Conservation (phyloP, 495 filamentous ascomycete genomes). For the Xanthoparmelia taractica region DNA sequence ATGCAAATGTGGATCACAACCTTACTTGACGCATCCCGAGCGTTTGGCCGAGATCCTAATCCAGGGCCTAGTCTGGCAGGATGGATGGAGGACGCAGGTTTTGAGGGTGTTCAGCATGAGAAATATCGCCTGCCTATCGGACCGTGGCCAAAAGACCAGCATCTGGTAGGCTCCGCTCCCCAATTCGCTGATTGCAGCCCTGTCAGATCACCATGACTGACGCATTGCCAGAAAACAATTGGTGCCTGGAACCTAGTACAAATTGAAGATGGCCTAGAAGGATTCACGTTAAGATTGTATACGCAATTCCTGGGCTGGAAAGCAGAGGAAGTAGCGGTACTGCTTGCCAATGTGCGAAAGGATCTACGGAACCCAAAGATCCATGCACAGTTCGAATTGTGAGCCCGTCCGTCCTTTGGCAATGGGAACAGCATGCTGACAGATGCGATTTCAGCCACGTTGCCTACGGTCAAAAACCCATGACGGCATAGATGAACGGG, state of each 20-base stretch:
- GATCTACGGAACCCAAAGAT: slow-evolving; percentile 45
- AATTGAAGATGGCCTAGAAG: slow-evolving; percentile 38
- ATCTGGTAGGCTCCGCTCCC: slow-evolving; percentile 19
- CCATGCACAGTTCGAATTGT: slow-evolving; percentile 34
- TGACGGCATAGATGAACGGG: background rate
- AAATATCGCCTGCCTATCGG: slow-evolving; percentile 27
- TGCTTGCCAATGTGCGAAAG: slow-evolving; percentile 46
- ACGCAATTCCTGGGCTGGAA: slow-evolving; percentile 49
- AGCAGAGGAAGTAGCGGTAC: slow-evolving; percentile 46
- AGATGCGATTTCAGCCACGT: slow-evolving; percentile 1
- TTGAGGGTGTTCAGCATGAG: slow-evolving; percentile 23
- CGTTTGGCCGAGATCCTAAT: slow-evolving; percentile 17
- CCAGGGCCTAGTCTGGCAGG: slow-evolving; percentile 24
- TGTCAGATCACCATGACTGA: background rate
- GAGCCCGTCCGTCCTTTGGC: background rate
- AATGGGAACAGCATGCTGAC: background rate
- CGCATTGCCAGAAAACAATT: slow-evolving; percentile 19
- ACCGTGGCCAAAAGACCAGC: slow-evolving; percentile 30
- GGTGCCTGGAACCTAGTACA: slow-evolving; percentile 34
- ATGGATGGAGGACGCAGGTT: slow-evolving; percentile 26
- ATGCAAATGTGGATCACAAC: slow-evolving; percentile 15
- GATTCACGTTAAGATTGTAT: slow-evolving; percentile 41
- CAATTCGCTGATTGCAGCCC: background rate
- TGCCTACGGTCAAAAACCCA: slow-evolving; percentile 18
- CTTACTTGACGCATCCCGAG: slow-evolving; percentile 8